Evolutionary conservation across 208 protist genomes (phyloP).

Genomic region (Leishmania major): DNA sequence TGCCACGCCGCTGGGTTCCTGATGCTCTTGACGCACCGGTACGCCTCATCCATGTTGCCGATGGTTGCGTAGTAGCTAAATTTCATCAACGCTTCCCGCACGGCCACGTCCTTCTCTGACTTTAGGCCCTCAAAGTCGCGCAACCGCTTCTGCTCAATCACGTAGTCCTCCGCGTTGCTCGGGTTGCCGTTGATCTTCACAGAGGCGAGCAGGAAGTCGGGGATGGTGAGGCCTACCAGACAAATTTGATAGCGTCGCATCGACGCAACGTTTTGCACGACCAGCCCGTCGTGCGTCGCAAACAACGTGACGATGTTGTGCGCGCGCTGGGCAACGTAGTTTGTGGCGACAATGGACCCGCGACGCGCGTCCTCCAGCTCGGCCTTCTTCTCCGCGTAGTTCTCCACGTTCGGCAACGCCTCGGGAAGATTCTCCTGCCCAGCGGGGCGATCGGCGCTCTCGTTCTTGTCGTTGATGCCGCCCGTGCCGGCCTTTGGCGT

Average conservation of each 20-base stretch:
- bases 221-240: constrained; percentile 92
- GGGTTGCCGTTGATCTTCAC: constrained; percentile 84
- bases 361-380: constrained; percentile 34
- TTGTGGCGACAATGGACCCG: constrained; percentile 60
- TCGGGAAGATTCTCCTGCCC: constrained; percentile 63
- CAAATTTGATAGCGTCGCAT: constrained; percentile 86
- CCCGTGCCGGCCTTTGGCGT: constrained; percentile 3
- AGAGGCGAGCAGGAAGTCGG: constrained; percentile 89
- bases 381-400: constrained; percentile 68
- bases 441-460: constrained; percentile 14
- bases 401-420: constrained; percentile 83
- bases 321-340: constrained; percentile 57
- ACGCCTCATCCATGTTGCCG: constrained; percentile 98
- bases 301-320: constrained; percentile 92
- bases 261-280: constrained; percentile 81
- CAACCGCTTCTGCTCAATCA: constrained; percentile 90
- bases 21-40: constrained; percentile 95
- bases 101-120: constrained; percentile 82
- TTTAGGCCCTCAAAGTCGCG: constrained; percentile 94
- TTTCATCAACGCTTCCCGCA: constrained; percentile 94
- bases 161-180: constrained; percentile 81
- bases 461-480: constrained; percentile 4
- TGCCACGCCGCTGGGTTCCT: constrained; percentile 94
- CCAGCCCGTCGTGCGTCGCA: constrained; percentile 74
- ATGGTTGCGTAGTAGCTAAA: constrained; percentile 97